Percentiles rank a stretch among this genome's conserved stretches.
Conservation (phyloP, 148 eudicot species). For the Camellia granthamiana region DNA sequence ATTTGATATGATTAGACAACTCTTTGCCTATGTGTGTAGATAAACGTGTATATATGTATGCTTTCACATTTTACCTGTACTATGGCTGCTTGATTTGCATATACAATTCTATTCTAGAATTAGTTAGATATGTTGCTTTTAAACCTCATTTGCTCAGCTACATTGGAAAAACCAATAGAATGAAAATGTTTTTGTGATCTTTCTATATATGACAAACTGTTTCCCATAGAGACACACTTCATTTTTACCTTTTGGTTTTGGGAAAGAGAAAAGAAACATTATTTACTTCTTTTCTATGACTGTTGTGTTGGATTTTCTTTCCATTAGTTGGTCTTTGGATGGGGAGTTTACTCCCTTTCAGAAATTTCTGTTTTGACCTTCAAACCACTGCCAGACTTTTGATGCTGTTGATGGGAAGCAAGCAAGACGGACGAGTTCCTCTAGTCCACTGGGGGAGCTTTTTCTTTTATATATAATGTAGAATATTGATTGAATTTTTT, state of each 20-base stretch:
- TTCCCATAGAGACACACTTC: background rate
- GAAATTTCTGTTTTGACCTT: background rate
- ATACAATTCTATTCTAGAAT: background rate
- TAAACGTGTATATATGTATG: no score
- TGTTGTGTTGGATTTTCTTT: background rate
- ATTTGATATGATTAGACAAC: background rate
- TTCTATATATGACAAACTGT: background rate
- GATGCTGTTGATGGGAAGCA: conserved; percentile 99
- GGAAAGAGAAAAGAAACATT: background rate
- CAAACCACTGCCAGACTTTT: conserved; percentile 59
- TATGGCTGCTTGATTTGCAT: background rate
- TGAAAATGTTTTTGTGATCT: background rate
- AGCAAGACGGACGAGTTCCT: conserved; percentile 96
- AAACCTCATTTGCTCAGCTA: background rate
- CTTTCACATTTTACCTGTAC: no score
- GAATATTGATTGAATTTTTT: background rate
- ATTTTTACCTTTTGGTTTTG: background rate
- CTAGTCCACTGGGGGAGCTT: conserved; percentile 98
- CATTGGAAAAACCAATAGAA: background rate
- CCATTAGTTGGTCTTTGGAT: background rate
- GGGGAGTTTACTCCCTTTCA: background rate
- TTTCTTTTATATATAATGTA: conserved; percentile 11
- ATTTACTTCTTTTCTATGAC: background rate
- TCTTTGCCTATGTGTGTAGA: no score
- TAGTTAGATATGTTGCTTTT: background rate